These are phyloP conservation scores for Neurospora pannonica DNA, from an alignment of 495 filamentous ascomycete genomes.

Conservation along the genomic window DNA sequence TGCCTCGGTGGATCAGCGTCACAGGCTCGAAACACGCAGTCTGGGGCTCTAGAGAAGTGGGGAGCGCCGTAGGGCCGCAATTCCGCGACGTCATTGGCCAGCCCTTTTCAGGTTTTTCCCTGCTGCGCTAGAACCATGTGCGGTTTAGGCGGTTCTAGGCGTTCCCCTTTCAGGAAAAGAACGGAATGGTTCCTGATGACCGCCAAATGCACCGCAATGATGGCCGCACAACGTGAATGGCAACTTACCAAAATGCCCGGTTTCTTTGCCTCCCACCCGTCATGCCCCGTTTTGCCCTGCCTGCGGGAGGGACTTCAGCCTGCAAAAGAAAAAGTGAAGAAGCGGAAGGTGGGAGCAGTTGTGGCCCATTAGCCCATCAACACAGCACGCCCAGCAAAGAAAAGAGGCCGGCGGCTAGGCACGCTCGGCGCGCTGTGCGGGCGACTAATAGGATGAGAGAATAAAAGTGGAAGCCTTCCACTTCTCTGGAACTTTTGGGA, in stretches of 20 bases:
- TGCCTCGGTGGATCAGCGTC: background rate
- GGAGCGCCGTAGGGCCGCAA: background rate
- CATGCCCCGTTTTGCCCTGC: background rate
- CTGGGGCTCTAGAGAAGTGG: background rate
- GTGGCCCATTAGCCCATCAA: background rate
- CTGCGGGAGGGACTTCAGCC: background rate
- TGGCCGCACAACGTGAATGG: background rate
- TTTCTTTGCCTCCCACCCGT: background rate
- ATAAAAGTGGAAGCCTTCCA: background rate
- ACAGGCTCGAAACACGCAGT: background rate
- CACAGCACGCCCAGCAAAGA: background rate
- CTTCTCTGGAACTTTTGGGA: background rate
- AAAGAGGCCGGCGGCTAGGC: background rate
- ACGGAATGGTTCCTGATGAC: background rate
- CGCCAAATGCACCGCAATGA: background rate
- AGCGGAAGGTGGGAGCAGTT: background rate
- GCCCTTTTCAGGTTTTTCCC: background rate
- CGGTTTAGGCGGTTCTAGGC: background rate
- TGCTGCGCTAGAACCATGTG: background rate
- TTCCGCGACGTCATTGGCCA: background rate
- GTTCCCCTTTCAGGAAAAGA: background rate
- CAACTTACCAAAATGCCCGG: background rate
- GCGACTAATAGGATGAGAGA: background rate
- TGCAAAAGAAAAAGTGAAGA: background rate
- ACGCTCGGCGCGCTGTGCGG: background rate